Percentiles rank a stretch among this genome's conserved stretches.
These are phyloP conservation scores for Pulveroboletus sp. DNA, from an alignment of 768 basidiomycete genomes.

Conservation along the genomic window DNA sequence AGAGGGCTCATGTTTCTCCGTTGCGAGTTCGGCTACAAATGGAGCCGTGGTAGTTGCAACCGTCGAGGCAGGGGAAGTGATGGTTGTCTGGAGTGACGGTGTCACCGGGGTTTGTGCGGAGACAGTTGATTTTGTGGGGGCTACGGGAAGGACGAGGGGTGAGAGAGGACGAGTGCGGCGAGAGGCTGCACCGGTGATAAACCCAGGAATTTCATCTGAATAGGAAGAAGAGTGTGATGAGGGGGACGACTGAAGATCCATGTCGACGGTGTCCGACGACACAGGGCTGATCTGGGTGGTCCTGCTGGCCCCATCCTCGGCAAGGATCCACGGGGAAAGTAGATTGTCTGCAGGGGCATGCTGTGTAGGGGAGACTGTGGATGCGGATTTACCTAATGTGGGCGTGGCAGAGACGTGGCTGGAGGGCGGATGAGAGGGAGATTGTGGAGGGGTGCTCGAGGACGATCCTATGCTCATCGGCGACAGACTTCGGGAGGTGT, in stretches of 20 bases:
- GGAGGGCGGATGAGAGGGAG: constrained; percentile 10
- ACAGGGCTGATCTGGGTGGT: constrained; percentile 28
- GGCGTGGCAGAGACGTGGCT: constrained; percentile 3
- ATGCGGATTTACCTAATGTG: constrained; percentile 6
- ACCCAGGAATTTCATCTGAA: constrained; percentile 31
- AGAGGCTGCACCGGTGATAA: constrained; percentile 30
- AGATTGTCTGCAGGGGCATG: constrained; percentile 19
- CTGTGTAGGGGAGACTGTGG: constrained; percentile 13
- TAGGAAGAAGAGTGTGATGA: constrained; percentile 24
- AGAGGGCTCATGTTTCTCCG: constrained; percentile 11
- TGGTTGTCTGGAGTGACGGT: constrained; percentile 11
- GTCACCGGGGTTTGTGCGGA: constrained; percentile 14
- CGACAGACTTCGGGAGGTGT: constrained; percentile 47
- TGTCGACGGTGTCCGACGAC: constrained; percentile 33
- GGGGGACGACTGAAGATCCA: constrained; percentile 34
- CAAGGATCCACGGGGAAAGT: constrained; percentile 13
- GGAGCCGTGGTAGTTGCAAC: constrained; percentile 8
- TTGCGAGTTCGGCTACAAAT: constrained; percentile 1
- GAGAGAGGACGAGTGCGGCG: constrained; percentile 24
- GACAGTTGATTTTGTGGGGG: constrained; percentile 6
- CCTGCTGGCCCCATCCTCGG: constrained; percentile 29
- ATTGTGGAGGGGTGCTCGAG: constrained; percentile 34
- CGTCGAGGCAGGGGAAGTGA: constrained; percentile 19
- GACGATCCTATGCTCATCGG: constrained; percentile 61
- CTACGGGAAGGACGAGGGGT: constrained; percentile 23